Evolutionary conservation across 2,329 filamentous ascomycete species (phyloP).

Genomic region (Aureobasidium sp.): DNA sequence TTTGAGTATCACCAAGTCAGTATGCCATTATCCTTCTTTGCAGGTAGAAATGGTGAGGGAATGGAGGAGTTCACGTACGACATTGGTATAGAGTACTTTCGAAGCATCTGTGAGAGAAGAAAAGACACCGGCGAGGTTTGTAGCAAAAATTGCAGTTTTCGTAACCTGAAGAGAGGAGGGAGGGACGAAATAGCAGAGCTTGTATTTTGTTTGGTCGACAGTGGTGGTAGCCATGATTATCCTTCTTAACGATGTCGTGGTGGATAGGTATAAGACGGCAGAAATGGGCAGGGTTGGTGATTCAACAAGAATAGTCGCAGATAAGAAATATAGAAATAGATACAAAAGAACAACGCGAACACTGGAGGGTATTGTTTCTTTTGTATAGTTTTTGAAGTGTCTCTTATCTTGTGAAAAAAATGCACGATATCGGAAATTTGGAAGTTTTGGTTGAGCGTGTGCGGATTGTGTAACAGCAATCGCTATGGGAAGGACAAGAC

Average conservation of each 20-base stretch:
- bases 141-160: slow-evolving; percentile 40
- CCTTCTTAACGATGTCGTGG: background rate
- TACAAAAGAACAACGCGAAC: background rate
- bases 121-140: slow-evolving; percentile 36
- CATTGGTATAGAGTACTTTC: background rate
- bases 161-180: slow-evolving; percentile 30
- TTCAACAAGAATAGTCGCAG: background rate
- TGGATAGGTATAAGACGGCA: no score
- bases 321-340: background rate
- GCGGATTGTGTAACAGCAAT: slow-evolving; percentile 6
- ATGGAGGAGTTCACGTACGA: background rate
- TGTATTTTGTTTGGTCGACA: slow-evolving; percentile 26
- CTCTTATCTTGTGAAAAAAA: background rate
- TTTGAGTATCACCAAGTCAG: no score
- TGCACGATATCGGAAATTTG: background rate
- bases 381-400: background rate
- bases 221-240: background rate
- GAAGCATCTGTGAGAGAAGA: slow-evolving; percentile 17
- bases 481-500: slow-evolving; percentile 11
- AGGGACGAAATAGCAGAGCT: slow-evolving; percentile 41
- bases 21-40: no score
- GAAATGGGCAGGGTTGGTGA: background rate
- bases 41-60: no score
- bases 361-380: background rate
- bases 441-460: background rate